Evolutionary conservation across 352 stramenopile species (phyloP).

Genomic region (Peronospora belbahrii): DNA sequence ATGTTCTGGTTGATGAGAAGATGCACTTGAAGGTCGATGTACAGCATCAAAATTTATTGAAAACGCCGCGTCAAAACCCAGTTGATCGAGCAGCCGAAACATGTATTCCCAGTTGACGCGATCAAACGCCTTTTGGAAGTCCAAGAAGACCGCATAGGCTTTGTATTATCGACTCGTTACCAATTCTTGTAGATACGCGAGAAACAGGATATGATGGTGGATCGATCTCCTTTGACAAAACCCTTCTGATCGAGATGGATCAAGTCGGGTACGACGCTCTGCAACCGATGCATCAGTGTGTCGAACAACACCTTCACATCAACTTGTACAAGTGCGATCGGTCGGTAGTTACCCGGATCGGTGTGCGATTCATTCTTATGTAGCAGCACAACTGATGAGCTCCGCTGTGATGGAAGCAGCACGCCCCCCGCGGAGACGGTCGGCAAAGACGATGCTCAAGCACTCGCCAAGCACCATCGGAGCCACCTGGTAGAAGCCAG

Average conservation of each 20-base stretch:
- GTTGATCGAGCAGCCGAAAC: background rate
- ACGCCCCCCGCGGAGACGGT: background rate
- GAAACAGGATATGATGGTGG: background rate
- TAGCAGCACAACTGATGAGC: slow-evolving; percentile 1
- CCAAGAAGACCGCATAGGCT: background rate
- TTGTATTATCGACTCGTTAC: background rate
- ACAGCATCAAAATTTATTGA: slow-evolving; percentile 1
- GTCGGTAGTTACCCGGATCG: background rate
- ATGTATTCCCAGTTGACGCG: slow-evolving; percentile 1
- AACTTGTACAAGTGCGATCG: slow-evolving; percentile 5
- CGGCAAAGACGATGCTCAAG: background rate
- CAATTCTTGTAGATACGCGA: background rate
- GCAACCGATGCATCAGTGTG: background rate
- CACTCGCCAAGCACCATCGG: background rate
- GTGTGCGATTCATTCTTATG: slow-evolving; percentile 4
- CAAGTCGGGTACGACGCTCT: background rate
- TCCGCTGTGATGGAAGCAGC: background rate
- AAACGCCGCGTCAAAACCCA: background rate
- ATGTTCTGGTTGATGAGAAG: slow-evolving; percentile 2
- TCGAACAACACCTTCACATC: background rate
- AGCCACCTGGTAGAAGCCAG: background rate
- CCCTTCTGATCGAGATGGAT: slow-evolving; percentile 1
- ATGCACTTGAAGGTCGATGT: background rate
- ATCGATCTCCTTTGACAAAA: background rate
- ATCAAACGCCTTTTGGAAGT: slow-evolving; percentile 5